Evolutionary conservation across 352 stramenopile genomes (phyloP), one percentile per base, ranked within the genome.

Genomic region (Blastocystis sp.): DNA sequence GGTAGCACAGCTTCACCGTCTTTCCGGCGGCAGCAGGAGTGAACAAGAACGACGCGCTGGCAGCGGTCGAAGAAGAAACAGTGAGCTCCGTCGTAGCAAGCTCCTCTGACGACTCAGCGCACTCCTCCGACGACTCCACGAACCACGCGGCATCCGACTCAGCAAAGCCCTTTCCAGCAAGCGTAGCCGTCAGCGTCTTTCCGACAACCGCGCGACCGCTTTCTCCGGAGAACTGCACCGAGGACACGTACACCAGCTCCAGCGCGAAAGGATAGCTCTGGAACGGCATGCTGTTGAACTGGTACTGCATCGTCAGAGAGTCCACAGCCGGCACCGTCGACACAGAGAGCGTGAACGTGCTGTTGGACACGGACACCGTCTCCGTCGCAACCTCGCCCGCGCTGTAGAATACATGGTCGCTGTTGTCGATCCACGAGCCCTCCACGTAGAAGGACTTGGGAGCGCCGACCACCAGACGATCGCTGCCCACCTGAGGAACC

Each of bases 1-100:
- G 16, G 53, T 81, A 81, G 69, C 69, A 81, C 69, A 81, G 32
- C 69, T 81, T 81, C 69, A 81, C 40, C 27, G n/a, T 42, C 44
- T 65, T 63, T 2, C 69, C 69, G 1, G 69, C 42, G 11, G 69
- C 69, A 38, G 49, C 21, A 6, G 8, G 42, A 9, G 18, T 63
- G n/a, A 57, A 18, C n/a, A 29, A 44, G 21, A 64, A 24, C 44
- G 32, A 16, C 32, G 69, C 69, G 21, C 16, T 81, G 42, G 42
- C 48, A 6, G n/a, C 38, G 11, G 44, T 46, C 11, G 1, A 46
- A 16, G 44, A 44, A 48, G 11, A 16, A 29, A 32, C 8, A n/a
- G 14, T 63, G 16, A 81, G 11, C 46, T 59, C 34, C 44, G 46
- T 18, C 18, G 64, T 14, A n/a, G 27, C 44, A 8, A 53, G 46